Percentiles rank a stretch among this genome's conserved stretches.
These are phyloP conservation scores for Euphrasia arctica DNA, from an alignment of 305 asterid genomes.

Conservation along the genomic window DNA sequence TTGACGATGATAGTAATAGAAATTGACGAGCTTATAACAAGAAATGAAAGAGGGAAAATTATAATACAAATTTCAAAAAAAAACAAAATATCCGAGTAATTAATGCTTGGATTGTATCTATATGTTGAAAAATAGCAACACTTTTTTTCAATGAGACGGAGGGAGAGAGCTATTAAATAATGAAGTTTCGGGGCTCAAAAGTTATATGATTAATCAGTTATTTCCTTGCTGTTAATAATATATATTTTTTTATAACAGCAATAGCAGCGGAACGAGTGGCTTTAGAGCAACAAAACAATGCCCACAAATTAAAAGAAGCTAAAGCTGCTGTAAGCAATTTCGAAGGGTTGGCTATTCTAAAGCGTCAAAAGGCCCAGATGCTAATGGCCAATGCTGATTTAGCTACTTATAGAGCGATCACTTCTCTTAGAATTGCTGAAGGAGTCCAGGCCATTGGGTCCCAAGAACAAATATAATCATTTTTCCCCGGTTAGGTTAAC, in stretches of 20 bases:
- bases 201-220: too few species aligned
- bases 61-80: too few species aligned
- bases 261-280: constrained; percentile 47
- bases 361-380: constrained; percentile 77
- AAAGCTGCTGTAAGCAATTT: constrained; percentile 59
- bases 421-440: constrained; percentile 86
- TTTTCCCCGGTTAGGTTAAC: constrained; percentile 28
- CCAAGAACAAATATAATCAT: constrained; percentile 24
- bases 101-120: too few species aligned
- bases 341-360: constrained; percentile 55
- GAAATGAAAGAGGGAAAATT: too few species aligned
- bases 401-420: constrained; percentile 73
- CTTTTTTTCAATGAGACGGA: too few species aligned
- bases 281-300: constrained; percentile 38
- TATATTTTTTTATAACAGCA: constrained; percentile 29
- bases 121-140: too few species aligned
- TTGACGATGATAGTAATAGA: too few species aligned
- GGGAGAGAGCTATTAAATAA: too few species aligned
- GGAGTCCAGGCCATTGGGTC: constrained; percentile 45
- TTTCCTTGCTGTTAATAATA: too few species aligned
- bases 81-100: too few species aligned
- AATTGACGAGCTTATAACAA: too few species aligned
- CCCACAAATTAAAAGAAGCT: constrained; percentile 51
- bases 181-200: too few species aligned
- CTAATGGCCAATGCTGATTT: constrained; percentile 84